phyloP scores from a whole-genome alignment of 306 rosid species.

The Dalbergia cochinchinensis region DNA sequence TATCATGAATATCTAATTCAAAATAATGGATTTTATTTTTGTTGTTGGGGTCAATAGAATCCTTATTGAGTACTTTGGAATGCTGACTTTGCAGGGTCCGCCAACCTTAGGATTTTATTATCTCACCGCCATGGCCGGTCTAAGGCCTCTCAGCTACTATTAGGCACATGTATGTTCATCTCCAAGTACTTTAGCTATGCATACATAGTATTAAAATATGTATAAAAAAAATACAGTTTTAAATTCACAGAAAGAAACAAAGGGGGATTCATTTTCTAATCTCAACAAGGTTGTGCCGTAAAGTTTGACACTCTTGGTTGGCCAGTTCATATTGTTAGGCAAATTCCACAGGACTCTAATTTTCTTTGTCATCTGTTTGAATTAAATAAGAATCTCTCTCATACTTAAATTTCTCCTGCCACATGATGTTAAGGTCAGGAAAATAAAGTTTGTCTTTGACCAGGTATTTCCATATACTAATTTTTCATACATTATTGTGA shows the following conservation, averaged over 20 bases:
- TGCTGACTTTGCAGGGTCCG: conserved; percentile 61
- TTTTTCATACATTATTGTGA: not conserved
- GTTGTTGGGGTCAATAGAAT: too few species aligned
- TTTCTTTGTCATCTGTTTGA: not conserved
- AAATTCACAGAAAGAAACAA: conserved; percentile 3
- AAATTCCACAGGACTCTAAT: conserved; percentile 8
- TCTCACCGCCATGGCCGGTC: conserved; percentile 55
- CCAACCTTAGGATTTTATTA: conserved; percentile 50
- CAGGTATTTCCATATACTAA: not conserved
- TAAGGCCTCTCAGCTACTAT: conserved; percentile 18
- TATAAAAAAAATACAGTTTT: not conserved
- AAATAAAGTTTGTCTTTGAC: not conserved
- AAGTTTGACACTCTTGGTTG: conserved; percentile 49
- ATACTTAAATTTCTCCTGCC: not conserved
- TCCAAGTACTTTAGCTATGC: not conserved
- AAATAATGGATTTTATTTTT: too few species aligned
- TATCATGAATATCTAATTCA: too few species aligned
- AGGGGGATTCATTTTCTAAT: conserved; percentile 26
- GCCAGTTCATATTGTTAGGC: conserved; percentile 35
- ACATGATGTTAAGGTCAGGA: not conserved
- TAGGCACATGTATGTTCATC: conserved; percentile 19
- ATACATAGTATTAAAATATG: not conserved
- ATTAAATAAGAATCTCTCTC: not conserved
- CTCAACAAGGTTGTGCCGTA: conserved; percentile 49
- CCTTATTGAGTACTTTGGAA: not conserved